Evolutionary conservation across 805 yeast species (phyloP).

Genomic region (Scheffersomyces lignosus): DNA sequence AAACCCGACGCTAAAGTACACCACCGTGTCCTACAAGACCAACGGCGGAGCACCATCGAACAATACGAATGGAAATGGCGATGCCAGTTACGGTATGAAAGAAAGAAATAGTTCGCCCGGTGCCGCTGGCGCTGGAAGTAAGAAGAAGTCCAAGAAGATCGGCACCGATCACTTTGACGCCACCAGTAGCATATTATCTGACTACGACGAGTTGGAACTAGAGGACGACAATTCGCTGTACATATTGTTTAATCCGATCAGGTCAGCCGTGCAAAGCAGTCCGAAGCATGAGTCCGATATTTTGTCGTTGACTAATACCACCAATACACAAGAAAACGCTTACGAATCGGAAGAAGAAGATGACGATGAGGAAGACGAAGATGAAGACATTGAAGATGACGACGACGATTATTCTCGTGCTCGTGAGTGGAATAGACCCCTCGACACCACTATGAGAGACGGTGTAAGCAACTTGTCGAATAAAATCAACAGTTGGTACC

Average conservation of each 20-base stretch:
- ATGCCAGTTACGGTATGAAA: not conserved
- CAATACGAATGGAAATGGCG: not conserved
- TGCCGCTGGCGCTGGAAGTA: not conserved
- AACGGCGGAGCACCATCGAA: no score
- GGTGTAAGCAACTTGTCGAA: slow-evolving; percentile 4
- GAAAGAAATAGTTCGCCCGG: not conserved
- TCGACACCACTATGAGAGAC: slow-evolving; percentile 1
- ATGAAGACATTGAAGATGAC: slow-evolving; percentile 6
- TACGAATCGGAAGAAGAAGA: not conserved
- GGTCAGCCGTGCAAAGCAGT: not conserved
- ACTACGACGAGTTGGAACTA: slow-evolving; percentile 12
- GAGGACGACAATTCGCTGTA: slow-evolving; percentile 14
- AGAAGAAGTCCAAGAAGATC: not conserved
- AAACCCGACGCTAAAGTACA: slow-evolving; percentile 5
- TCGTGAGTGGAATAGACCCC: slow-evolving; percentile 1
- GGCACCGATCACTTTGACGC: slow-evolving; percentile 8
- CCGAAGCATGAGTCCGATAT: slow-evolving; percentile 11
- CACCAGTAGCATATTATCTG: slow-evolving; percentile 13
- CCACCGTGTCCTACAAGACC: slow-evolving; percentile 8
- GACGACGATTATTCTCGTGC: slow-evolving; percentile 5
- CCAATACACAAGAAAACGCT: slow-evolving; percentile 4
- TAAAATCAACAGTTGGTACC: slow-evolving; percentile 13
- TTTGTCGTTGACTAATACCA: slow-evolving; percentile 11
- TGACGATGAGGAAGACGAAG: slow-evolving; percentile 3
- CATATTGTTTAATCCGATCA: slow-evolving; percentile 13